A percentile compares a stretch with the other conserved stretches of the same genome.
These are phyloP conservation scores for Xylariales sp. DNA, from an alignment of 2,329 filamentous ascomycete species.

Conservation along the genomic window DNA sequence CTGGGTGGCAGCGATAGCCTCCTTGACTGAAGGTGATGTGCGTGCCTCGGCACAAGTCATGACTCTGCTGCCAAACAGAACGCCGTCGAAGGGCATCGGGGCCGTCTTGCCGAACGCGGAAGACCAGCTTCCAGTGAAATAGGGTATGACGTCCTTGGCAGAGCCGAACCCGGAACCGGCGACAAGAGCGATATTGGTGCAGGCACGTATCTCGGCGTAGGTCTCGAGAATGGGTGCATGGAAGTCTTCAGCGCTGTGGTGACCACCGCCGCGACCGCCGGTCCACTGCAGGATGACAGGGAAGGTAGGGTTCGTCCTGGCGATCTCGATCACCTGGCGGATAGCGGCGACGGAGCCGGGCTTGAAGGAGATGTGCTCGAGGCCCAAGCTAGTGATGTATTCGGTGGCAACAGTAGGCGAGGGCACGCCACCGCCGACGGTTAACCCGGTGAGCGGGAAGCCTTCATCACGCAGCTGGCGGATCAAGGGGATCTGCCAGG, in stretches of 20 bases:
- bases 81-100: slow-evolving; percentile 41
- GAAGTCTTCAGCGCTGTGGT: slow-evolving; percentile 46
- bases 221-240: slow-evolving; percentile 42
- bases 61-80: slow-evolving; percentile 39
- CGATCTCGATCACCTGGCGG: slow-evolving; percentile 40
- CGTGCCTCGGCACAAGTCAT: slow-evolving; percentile 42
- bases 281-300: slow-evolving; percentile 44
- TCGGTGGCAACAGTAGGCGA: slow-evolving; percentile 41
- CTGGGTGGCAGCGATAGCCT: slow-evolving; percentile 35
- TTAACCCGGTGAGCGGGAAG: slow-evolving; percentile 40
- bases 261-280: slow-evolving; percentile 42
- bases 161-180: slow-evolving; percentile 43
- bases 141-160: slow-evolving; percentile 40
- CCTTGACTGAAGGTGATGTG: slow-evolving; percentile 36
- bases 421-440: slow-evolving; percentile 42
- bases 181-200: slow-evolving; percentile 39
- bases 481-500: slow-evolving; percentile 47
- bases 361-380: slow-evolving; percentile 44
- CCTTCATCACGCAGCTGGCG: slow-evolving; percentile 40
- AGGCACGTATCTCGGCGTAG: slow-evolving; percentile 38
- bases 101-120: slow-evolving; percentile 33
- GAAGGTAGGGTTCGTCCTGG: slow-evolving; percentile 38
- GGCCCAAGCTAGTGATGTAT: slow-evolving; percentile 37
- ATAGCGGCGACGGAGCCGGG: slow-evolving; percentile 40
- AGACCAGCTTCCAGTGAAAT: slow-evolving; percentile 40